Evolutionary conservation across 1,284 basidiomycete genomes (phyloP).

Genomic region (Malassezia caprae): DNA sequence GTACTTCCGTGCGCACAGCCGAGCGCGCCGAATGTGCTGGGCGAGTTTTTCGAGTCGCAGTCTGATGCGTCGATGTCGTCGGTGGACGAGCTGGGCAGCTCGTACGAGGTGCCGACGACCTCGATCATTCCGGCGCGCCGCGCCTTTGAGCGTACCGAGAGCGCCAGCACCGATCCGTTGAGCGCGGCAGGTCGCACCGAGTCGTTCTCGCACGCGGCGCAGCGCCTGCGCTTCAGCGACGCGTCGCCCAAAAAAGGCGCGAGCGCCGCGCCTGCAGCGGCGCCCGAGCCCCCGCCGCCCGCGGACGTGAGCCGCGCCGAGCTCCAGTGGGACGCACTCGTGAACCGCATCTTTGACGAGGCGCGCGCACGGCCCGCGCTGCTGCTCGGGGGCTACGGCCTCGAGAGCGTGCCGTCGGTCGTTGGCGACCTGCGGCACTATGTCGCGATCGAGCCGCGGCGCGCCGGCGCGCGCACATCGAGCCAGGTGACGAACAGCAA

Average conservation of each 20-base stretch:
- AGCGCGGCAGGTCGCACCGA: conserved; percentile 10
- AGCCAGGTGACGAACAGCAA: neutral
- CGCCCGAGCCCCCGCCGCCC: neutral
- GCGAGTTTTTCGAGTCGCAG: conserved; percentile 11
- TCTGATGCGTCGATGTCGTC: conserved; percentile 7
- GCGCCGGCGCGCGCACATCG: neutral
- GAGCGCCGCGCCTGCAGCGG: neutral
- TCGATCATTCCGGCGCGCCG: neutral
- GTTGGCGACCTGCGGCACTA: conserved; percentile 25
- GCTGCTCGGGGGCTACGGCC: conserved; percentile 11
- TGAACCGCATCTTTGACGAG: conserved; percentile 19
- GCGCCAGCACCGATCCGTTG: conserved; percentile 20
- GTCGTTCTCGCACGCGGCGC: neutral
- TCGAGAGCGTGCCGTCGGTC: conserved; percentile 16
- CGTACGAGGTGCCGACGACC: conserved; percentile 6
- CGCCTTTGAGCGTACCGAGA: conserved; percentile 17
- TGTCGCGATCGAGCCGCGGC: conserved; percentile 22
- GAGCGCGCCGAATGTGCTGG: conserved; percentile 2
- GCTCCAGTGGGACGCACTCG: conserved; percentile 11
- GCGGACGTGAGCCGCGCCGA: neutral
- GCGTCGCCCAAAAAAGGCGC: conserved; percentile 13
- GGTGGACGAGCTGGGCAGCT: conserved; percentile 9
- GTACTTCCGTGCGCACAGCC: neutral
- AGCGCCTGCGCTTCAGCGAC: conserved; percentile 10
- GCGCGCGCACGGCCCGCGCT: conserved; percentile 14